Percentiles rank a stretch among this genome's conserved stretches.
phyloP scores from a whole-genome alignment of 106 monocot genomes.

The Triglochin maritima region DNA sequence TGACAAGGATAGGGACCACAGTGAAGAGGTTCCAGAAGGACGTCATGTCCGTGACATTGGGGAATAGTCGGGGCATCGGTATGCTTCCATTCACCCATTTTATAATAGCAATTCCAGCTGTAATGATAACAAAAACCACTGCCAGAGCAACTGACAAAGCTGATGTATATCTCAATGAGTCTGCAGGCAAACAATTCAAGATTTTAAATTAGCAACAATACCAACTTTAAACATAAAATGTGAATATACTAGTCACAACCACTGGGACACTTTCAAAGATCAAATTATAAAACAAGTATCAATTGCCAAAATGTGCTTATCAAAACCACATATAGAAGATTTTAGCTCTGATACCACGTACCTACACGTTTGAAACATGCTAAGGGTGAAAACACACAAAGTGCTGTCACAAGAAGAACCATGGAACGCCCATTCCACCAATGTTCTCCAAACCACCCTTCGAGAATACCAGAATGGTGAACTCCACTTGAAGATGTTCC shows the following conservation, averaged over 20 bases:
- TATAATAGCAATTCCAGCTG: slow-evolving; percentile 12
- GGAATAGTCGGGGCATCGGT: slow-evolving; percentile 11
- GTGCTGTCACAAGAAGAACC: slow-evolving; percentile 52
- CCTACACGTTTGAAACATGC: slow-evolving; percentile 64
- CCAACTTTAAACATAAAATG: too few species aligned
- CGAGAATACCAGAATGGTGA: slow-evolving; percentile 74
- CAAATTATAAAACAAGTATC: too few species aligned
- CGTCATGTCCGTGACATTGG: slow-evolving; percentile 9
- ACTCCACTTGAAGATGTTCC: slow-evolving; percentile 60
- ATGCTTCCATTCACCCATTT: slow-evolving; percentile 14
- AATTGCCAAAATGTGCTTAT: too few species aligned
- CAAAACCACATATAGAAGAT: too few species aligned
- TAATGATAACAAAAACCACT: slow-evolving; percentile 21
- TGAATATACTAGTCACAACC: too few species aligned
- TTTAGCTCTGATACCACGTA: slow-evolving; percentile 1
- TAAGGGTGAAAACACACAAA: slow-evolving; percentile 45
- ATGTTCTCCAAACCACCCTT: slow-evolving; percentile 92
- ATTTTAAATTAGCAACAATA: background rate
- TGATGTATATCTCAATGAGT: slow-evolving; percentile 23
- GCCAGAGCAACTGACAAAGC: slow-evolving; percentile 20
- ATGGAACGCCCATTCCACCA: slow-evolving; percentile 77
- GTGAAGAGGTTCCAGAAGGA: slow-evolving; percentile 22
- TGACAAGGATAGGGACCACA: slow-evolving; percentile 20
- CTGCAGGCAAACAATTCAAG: slow-evolving; percentile 2
- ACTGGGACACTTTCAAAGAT: too few species aligned